Conservation (phyloP, 192 early-diverging fungal species). For the Gaertneriomyces semiglobifer region DNA sequence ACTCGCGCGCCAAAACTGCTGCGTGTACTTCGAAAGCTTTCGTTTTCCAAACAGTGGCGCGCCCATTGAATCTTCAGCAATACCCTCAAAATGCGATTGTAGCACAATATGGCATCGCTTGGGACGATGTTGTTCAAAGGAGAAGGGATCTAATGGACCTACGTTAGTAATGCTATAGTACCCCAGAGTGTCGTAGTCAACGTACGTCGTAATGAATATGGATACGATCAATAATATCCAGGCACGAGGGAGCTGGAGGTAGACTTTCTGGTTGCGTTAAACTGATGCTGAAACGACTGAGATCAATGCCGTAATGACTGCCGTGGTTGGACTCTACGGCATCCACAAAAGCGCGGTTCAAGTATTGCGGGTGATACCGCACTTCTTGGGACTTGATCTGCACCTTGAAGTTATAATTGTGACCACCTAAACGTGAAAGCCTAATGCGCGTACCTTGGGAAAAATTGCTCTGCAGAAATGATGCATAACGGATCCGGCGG, state of each 20-base stretch:
- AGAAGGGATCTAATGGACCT: not conserved
- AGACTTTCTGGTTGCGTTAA: not conserved
- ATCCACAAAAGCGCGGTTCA: slow-evolving; percentile 18
- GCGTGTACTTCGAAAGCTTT: slow-evolving; percentile 8
- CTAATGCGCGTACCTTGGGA: slow-evolving; percentile 12
- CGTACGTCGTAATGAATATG: not conserved
- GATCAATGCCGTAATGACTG: not conserved
- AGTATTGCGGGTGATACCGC: slow-evolving; percentile 6
- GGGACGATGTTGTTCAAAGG: slow-evolving; percentile 8
- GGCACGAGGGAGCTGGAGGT: not conserved
- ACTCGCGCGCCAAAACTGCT: not conserved
- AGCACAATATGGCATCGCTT: not conserved
- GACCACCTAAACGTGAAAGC: not conserved
- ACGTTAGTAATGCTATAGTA: not conserved
- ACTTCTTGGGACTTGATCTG: slow-evolving; percentile 1
- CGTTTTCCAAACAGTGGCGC: not conserved
- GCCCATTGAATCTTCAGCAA: slow-evolving; percentile 19
- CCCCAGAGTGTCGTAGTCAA: not conserved
- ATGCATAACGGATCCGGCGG: slow-evolving; percentile 26
- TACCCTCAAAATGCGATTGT: slow-evolving; percentile 7
- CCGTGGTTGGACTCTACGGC: slow-evolving; percentile 4
- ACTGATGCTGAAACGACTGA: not conserved
- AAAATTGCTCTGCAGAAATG: slow-evolving; percentile 16
- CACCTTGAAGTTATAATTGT: not conserved
- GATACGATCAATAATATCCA: not conserved